Conservation (phyloP, 139 green algal genomes). For the Tetraselmis striata region DNA sequence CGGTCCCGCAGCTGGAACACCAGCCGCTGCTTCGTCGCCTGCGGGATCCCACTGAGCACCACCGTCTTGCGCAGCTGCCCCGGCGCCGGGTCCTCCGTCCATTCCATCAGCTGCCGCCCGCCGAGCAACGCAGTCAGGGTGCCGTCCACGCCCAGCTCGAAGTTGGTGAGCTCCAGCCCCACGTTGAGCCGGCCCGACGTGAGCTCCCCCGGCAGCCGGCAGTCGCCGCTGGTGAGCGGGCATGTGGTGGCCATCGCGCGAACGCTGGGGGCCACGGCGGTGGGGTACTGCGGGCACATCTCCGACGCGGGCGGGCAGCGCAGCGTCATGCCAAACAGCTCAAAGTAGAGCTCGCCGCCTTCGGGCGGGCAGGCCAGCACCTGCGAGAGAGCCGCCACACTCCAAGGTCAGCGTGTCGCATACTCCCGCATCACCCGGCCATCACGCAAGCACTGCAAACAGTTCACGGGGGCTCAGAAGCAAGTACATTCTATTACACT, state of each 20-base stretch:
- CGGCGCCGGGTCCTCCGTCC: background rate
- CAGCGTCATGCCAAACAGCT: background rate
- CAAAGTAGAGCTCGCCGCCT: conserved; percentile 10
- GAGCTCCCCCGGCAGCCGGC: background rate
- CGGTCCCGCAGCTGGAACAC: background rate
- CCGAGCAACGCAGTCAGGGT: background rate
- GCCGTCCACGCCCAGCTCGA: background rate
- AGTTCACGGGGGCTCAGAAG: too few relatives aligned
- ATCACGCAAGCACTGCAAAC: too few relatives aligned
- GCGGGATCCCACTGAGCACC: background rate
- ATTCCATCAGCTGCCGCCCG: background rate
- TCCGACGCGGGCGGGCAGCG: background rate
- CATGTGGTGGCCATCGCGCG: background rate
- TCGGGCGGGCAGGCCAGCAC: conserved; percentile 1
- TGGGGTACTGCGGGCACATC: background rate
- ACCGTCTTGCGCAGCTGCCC: background rate
- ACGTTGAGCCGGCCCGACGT: background rate
- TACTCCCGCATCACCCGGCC: too few relatives aligned
- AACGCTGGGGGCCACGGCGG: background rate
- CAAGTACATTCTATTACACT: too few relatives aligned
- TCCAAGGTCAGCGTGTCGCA: too few relatives aligned
- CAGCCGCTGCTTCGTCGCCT: background rate
- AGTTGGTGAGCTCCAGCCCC: background rate
- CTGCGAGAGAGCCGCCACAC: too few relatives aligned
- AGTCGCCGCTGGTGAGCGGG: background rate